A percentile compares a stretch with the other conserved stretches of the same genome.
These are phyloP conservation scores for Diplodia seriata DNA, from an alignment of 2,329 filamentous ascomycete species.

Conservation along the genomic window DNA sequence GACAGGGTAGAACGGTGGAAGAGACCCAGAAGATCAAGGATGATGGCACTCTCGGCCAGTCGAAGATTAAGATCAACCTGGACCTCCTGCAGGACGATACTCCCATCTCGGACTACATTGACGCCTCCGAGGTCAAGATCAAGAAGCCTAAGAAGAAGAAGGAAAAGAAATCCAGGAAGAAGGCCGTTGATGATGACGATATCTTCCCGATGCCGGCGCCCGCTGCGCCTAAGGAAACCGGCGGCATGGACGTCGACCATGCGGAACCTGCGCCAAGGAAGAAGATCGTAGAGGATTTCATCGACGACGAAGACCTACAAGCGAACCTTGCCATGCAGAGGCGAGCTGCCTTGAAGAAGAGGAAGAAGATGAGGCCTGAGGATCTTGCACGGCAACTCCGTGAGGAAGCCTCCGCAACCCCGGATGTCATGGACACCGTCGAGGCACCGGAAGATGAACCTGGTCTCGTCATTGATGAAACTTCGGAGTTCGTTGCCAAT, in stretches of 20 bases:
- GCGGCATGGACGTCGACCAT: conserved; percentile 78
- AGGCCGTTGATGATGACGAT: conserved; percentile 67
- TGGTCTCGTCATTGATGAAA: conserved; percentile 93
- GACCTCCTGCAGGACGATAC: conserved; percentile 69
- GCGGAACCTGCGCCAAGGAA: conserved; percentile 42
- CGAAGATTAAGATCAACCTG: conserved; percentile 76
- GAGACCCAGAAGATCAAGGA: conserved; percentile 67
- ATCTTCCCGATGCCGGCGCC: conserved; percentile 51
- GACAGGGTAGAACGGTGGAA: conserved; percentile 69
- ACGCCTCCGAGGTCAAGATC: conserved; percentile 85
- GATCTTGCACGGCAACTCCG: conserved; percentile 83
- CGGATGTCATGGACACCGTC: conserved; percentile 64
- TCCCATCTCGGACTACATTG: conserved; percentile 84
- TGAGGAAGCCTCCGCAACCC: conserved; percentile 63
- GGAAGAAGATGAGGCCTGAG: conserved; percentile 84
- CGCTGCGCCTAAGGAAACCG: conserved; percentile 41
- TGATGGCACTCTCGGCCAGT: conserved; percentile 59
- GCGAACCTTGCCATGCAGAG: conserved; percentile 83
- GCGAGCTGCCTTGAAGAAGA: conserved; percentile 84
- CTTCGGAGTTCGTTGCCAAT: conserved; percentile 90
- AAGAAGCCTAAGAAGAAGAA: conserved; percentile 90
- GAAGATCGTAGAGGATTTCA: conserved; percentile 74
- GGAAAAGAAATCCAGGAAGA: conserved; percentile 75
- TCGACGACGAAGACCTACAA: conserved; percentile 93
- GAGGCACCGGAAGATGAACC: conserved; percentile 61